Base-by-base conservation (phyloP, 306 rosid species). In the Potentilla sterilis region DNA sequence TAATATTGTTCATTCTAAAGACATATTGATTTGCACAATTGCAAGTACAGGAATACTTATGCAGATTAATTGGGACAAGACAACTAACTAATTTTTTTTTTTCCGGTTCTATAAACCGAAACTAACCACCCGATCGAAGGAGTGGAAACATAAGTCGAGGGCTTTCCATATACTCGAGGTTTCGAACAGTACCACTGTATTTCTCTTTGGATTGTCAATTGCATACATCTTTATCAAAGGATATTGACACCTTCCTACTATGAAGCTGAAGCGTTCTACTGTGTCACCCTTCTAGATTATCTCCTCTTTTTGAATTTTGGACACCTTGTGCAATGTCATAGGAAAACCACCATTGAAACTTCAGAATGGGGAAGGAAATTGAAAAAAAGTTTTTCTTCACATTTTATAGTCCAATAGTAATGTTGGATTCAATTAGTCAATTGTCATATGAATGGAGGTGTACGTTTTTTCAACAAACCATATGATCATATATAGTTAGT, bases 241-340 rank as follows among this genome's bases (percentile, higher is more conserved):
- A 34, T 18, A 32, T 18, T 70, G 74, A 70, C 46, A n/a, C n/a
- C n/a, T 49, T 34, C 49, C 46, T 40, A 52, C 18, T n/a, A 9
- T 8, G 18, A 28, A 16, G 62, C 75, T 49, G 32, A 49, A 35
- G 4, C 6, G 10, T 2, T 28, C 34, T 37, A 37, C 4, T 34
- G 49, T 38, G 52, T 55, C 68, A 15, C 67, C 16, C 43, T 24
- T 73, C 68, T 73, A 73, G 77, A 58, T 14, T 7, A 1, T 13
- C 65, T 52, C 2, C 9, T 52, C 12, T 21, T 37, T n/a, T 52
- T 52, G 48, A 71, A 37, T 37, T 52, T 51, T 11, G 14, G 1
- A n/a, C 13, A 2, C 34, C 12, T 18, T 3, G 32, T 5, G n/a
- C 4, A 22, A 69, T 69, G 13, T 69, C 15, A 0, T 6, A 5